Evolutionary conservation across 2,329 filamentous ascomycete species (phyloP).

Genomic region (Acarospora socialis): DNA sequence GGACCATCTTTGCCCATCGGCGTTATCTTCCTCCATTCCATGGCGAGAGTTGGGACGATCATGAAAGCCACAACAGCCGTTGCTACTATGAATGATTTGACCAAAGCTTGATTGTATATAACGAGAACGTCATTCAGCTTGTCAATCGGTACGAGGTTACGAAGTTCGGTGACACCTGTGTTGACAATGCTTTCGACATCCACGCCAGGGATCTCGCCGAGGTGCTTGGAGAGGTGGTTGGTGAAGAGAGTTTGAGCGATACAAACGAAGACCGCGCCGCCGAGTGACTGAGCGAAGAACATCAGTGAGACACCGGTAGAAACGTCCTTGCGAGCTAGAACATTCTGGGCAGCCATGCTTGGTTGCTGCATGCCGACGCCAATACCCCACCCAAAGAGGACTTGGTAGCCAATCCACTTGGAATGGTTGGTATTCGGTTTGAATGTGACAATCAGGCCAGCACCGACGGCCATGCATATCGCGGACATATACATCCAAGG

Average conservation of each 20-base stretch:
- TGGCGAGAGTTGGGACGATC: conserved; percentile 38
- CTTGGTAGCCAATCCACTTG: conserved; percentile 19
- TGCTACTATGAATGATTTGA: conserved; percentile 45
- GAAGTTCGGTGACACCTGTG: conserved; percentile 3
- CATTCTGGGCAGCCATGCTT: conserved; percentile 14
- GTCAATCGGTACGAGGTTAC: conserved; percentile 16
- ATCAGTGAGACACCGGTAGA: conserved; percentile 16
- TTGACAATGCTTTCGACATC: neutral
- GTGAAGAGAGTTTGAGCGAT: conserved; percentile 17
- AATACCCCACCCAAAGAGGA: conserved; percentile 16
- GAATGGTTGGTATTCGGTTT: conserved; percentile 13
- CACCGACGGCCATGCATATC: conserved; percentile 17
- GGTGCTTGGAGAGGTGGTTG: conserved; percentile 11
- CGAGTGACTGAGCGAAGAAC: conserved; percentile 16
- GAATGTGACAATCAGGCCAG: conserved; percentile 21
- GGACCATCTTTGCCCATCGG: no score
- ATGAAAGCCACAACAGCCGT: conserved; percentile 39
- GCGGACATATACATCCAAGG: conserved; percentile 9
- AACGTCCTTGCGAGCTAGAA: conserved; percentile 11
- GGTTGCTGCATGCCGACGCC: conserved; percentile 16
- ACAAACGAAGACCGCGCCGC: conserved; percentile 16
- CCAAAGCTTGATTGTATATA: conserved; percentile 51
- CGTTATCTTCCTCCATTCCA: conserved; percentile 57
- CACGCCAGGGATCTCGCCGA: neutral
- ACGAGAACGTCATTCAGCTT: conserved; percentile 40